These are phyloP conservation scores for Xylariaceae sp. DNA, from an alignment of 2,329 filamentous ascomycete species.

Conservation along the genomic window DNA sequence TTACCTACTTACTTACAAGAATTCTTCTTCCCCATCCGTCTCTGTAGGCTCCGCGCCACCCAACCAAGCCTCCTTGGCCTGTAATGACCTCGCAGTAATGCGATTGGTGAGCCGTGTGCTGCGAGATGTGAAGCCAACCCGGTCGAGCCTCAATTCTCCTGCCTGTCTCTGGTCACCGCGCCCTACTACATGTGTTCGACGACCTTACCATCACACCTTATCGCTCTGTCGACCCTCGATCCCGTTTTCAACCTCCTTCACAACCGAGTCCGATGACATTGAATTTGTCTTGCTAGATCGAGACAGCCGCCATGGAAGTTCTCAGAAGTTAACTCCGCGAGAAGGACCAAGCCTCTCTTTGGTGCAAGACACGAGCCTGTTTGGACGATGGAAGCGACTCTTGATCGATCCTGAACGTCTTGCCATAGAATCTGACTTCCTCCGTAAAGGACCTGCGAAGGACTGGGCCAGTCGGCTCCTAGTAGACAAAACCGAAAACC, in stretches of 20 bases:
- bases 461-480: constrained; percentile 15
- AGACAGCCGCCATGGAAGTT: too few relatives aligned
- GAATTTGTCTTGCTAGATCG: too few relatives aligned
- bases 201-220: too few relatives aligned
- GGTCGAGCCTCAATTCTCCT: constrained; percentile 14
- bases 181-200: not conserved
- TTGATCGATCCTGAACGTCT: constrained; percentile 22
- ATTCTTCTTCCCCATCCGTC: not conserved
- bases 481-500: constrained; percentile 23
- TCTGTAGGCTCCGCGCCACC: not conserved
- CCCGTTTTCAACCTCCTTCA: too few relatives aligned
- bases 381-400: constrained; percentile 23
- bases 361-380: constrained; percentile 16
- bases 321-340: too few relatives aligned
- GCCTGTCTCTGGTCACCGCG: constrained; percentile 2
- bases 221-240: too few relatives aligned
- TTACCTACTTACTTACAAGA: not conserved
- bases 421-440: constrained; percentile 28
- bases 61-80: constrained; percentile 12
- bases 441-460: constrained; percentile 21
- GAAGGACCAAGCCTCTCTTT: constrained; percentile 3
- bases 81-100: constrained; percentile 28
- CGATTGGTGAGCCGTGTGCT: constrained; percentile 24
- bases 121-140: constrained; percentile 28
- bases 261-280: too few relatives aligned